Base-by-base conservation (phyloP, 129 eudicot species). In the Scalesia atractyloides region DNA sequence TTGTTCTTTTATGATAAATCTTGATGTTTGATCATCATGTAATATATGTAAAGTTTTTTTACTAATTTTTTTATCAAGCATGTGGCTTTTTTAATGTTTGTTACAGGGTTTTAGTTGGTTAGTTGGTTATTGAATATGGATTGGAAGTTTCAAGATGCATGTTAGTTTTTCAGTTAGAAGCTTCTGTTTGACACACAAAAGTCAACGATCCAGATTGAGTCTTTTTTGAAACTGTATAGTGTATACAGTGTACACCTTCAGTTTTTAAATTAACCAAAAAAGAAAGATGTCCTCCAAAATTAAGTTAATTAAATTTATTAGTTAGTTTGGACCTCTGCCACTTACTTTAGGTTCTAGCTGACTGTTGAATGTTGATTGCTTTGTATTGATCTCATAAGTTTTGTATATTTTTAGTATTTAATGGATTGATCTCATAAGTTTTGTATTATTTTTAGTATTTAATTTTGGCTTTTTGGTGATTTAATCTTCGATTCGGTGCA, bases 191-290 rank as follows among this genome's bases (percentile, higher is more conserved):
- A 65, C 72, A 2, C 6, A 30, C 20, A 8, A 66, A 75, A 53
- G 60, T 75, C 73, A 68, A 66, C 15, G 20, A 17, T 75, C 34
- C 34, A 65, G 65, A 34, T 53, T 73, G 60, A 30, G 63, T 39
- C 46, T 48, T 61, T 48, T 48, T 41, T 73, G 50, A 58, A 61
- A 73, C 49, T 34, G 36, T 30, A 59, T 68, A 41, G 10, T 39
- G 9, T 39, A 6, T 8, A 39, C 44, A 36, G 7, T 7, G 16
- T 43, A 48, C n/a, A 49, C 56, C 36, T 66, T 14, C 24, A 44
- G 53, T 16, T 5, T 19, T 39, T 51, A 41, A 41, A 44, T 41
- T 41, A 9, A 9, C 12, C 7, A 18, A 39, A 15, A 10, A 15
- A 7, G 9, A 30, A n/a, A n/a, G n/a, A n/a, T n/a, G n/a, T 2